Evolutionary conservation across 2,329 filamentous ascomycete genomes (phyloP), one percentile per base, ranked within the genome.

Genomic region (Thielaviopsis punctulata): DNA sequence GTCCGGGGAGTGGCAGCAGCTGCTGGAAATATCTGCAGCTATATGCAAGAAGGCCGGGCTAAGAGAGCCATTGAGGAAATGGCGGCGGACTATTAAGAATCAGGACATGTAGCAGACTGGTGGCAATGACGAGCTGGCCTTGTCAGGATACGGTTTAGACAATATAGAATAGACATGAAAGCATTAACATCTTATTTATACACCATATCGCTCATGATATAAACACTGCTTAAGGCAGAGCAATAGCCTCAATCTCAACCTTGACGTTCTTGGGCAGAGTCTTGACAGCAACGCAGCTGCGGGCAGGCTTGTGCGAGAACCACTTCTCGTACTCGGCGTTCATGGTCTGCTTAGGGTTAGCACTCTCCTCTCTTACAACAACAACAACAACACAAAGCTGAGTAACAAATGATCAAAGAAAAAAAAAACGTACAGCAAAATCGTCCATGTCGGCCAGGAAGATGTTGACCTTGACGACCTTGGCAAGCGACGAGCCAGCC

Each of bases 361-460:
- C n/a, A n/a, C n/a, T n/a, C n/a, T n/a, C 18, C 25, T 33, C 13
- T 22, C 9, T 23, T 15, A 18, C 45, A 18, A 19, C 19, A 27
- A n/a, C 18, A 12, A 19, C 13, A 25, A 19, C 23, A 21, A 33
- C 10, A 39, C 12, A 49, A 18, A 49, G 12, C 21, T 23, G 12
- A 21, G 23, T 23, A 47, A 21, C 24, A 13, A 43, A 22, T 9
- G n/a, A 19, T 9, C 21, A 30, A 8, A 19, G 10, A 22, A 18
- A 18, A 15, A 18, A 39, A 25, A 49, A 27, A 64, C 72, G 59
- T 62, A 76, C 73, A 48, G 76, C 80, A 64, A 96, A 96, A 69
- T 92, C 75, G 57, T 75, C 77, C 90, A 96, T 96, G 68, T 93
- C 84, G 49, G 84, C 82, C 56, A 96, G 71, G 75, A 95, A 96